Evolutionary conservation across 2,329 filamentous ascomycete genomes (phyloP).

Genomic region (Sclerotinia subarctica): DNA sequence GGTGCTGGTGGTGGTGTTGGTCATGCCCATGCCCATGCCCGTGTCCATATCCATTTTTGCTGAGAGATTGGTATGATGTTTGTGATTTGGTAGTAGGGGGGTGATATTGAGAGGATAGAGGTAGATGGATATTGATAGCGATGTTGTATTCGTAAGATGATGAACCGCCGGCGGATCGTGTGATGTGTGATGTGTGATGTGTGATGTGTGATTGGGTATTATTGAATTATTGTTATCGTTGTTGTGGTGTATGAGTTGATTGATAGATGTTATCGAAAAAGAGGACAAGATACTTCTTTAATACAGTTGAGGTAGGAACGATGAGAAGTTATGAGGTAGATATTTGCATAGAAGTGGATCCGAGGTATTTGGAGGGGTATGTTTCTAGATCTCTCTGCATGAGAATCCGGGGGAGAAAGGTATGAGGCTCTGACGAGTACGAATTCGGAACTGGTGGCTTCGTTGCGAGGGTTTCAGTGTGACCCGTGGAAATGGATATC

Average conservation of each 20-base stretch:
- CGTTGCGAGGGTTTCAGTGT: constrained; percentile 14
- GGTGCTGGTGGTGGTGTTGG: constrained; percentile 44
- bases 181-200: background rate
- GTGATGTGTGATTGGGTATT: background rate
- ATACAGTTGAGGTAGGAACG: constrained; percentile 12
- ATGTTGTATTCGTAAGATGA: constrained; percentile 18
- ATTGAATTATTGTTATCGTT: background rate
- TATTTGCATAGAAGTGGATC: constrained; percentile 18
- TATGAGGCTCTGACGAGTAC: background rate
- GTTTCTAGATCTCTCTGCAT: constrained; percentile 18
- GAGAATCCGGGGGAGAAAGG: background rate
- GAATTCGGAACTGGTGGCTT: background rate
- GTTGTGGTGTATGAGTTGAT: background rate
- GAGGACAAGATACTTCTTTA: constrained; percentile 1
- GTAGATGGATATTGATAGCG: constrained; percentile 1
- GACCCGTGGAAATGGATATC: background rate
- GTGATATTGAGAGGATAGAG: background rate
- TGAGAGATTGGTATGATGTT: constrained; percentile 1
- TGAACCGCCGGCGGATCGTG: constrained; percentile 16
- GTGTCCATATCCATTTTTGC: constrained; percentile 25
- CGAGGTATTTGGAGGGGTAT: constrained; percentile 13
- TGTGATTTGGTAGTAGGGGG: background rate
- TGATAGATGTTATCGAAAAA: background rate
- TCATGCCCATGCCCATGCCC: constrained; percentile 21
- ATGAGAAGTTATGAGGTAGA: constrained; percentile 29